Conservation (phyloP, 345 rosid genomes). For the Populus alba region DNA sequence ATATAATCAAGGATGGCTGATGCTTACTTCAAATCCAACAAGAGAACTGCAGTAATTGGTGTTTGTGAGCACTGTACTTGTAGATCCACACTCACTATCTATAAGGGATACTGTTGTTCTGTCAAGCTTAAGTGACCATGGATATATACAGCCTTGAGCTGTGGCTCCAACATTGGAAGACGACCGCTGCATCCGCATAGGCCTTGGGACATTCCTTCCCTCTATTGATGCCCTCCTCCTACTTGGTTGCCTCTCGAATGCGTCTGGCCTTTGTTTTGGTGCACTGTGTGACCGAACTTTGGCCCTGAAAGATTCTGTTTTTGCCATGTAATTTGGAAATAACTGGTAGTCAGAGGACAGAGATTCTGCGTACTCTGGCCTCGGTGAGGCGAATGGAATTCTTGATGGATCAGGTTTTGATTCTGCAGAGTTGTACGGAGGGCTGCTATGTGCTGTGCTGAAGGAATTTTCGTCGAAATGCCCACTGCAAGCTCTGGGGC, state of each 20-base stretch:
- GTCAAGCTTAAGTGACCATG: slow-evolving; percentile 83
- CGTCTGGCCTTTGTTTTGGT: slow-evolving; percentile 50
- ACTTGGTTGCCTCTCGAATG: slow-evolving; percentile 66
- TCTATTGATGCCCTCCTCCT: slow-evolving; percentile 64
- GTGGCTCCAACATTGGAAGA: slow-evolving; percentile 70
- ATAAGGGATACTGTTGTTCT: slow-evolving; percentile 61
- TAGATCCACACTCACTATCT: slow-evolving; percentile 86
- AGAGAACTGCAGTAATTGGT: slow-evolving; percentile 63
- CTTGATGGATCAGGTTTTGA: slow-evolving; percentile 60
- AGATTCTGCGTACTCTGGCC: slow-evolving; percentile 44
- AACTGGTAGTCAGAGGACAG: slow-evolving; percentile 39
- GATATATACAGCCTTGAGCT: slow-evolving; percentile 53
- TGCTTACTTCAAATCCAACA: slow-evolving; percentile 34
- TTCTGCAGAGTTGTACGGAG: slow-evolving; percentile 54
- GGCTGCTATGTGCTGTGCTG: slow-evolving; percentile 63
- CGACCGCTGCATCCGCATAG: slow-evolving; percentile 81
- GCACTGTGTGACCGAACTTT: slow-evolving; percentile 26
- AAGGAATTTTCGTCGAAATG: slow-evolving; percentile 74
- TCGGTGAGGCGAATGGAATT: slow-evolving; percentile 33
- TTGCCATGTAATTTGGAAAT: slow-evolving; percentile 64
- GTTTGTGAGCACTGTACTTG: slow-evolving; percentile 69
- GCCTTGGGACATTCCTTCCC: slow-evolving; percentile 68
- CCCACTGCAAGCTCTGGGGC: slow-evolving; percentile 66
- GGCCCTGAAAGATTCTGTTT: slow-evolving; percentile 24
- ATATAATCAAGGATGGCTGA: background rate